phyloP scores from a whole-genome alignment of 2,329 filamentous ascomycete species.

The Daldinia eschscholtzii region DNA sequence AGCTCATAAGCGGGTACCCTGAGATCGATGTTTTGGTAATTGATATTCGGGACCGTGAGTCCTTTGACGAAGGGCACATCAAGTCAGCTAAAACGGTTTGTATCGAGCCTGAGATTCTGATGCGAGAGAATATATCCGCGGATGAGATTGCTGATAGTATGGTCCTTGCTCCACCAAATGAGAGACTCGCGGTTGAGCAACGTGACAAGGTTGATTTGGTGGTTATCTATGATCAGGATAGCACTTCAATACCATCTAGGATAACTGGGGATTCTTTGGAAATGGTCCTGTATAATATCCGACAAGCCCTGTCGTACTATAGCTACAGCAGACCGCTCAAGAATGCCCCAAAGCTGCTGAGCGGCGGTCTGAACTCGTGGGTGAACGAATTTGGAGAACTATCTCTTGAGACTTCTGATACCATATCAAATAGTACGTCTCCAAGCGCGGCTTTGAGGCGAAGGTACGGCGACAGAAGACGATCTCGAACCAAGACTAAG shows the following conservation, averaged over 20 bases:
- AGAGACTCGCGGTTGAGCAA: slow-evolving; percentile 79
- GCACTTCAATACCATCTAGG: slow-evolving; percentile 63
- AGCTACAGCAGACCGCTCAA: slow-evolving; percentile 83
- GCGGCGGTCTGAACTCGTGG: slow-evolving; percentile 90
- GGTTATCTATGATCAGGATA: slow-evolving; percentile 86
- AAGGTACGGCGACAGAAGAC: slow-evolving; percentile 50
- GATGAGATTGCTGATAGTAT: slow-evolving; percentile 75
- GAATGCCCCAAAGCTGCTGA: slow-evolving; percentile 79
- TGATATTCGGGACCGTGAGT: slow-evolving; percentile 83
- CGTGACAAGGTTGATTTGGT: slow-evolving; percentile 85
- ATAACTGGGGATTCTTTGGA: slow-evolving; percentile 56
- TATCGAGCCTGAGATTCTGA: slow-evolving; percentile 81
- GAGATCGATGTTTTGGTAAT: slow-evolving; percentile 80
- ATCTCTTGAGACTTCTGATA: slow-evolving; percentile 64
- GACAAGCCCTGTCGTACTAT: slow-evolving; percentile 85
- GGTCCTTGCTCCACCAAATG: slow-evolving; percentile 77
- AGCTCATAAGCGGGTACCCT: slow-evolving; percentile 71
- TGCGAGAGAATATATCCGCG: slow-evolving; percentile 75
- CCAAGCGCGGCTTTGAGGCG: slow-evolving; percentile 32
- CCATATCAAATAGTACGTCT: slow-evolving; percentile 26
- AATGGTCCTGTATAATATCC: slow-evolving; percentile 76
- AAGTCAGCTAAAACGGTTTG: slow-evolving; percentile 87
- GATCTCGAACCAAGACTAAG: slow-evolving; percentile 66
- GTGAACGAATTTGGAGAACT: slow-evolving; percentile 80
- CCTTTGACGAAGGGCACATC: slow-evolving; percentile 91